Evolutionary conservation across 306 rosid genomes (phyloP).

Genomic region (Castanea mollissima): DNA sequence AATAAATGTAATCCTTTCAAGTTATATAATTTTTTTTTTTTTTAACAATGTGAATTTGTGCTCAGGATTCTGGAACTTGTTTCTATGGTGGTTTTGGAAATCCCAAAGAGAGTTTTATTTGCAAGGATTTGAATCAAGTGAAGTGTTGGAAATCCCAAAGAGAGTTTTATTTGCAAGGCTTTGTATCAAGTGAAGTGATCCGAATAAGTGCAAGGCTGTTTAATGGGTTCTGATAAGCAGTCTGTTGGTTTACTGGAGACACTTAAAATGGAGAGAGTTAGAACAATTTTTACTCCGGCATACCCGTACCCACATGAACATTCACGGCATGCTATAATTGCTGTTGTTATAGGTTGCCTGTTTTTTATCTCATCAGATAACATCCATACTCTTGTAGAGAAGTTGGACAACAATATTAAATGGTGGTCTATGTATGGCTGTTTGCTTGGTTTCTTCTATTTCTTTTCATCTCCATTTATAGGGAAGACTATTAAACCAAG

Average conservation of each 20-base stretch:
- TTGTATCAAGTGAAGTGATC: conserved; percentile 9
- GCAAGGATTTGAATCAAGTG: conserved; percentile 15
- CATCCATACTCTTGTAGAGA: conserved; percentile 83
- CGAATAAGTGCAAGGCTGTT: conserved; percentile 15
- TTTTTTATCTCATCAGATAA: conserved; percentile 98
- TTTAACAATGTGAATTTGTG: conserved; percentile 1
- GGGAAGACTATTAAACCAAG: conserved; percentile 97
- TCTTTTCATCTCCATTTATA: conserved; percentile 94
- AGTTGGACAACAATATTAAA: conserved; percentile 86
- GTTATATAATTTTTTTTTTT: neutral
- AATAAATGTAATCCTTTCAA: neutral
- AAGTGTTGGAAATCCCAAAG: neutral
- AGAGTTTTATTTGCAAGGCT: conserved; percentile 23
- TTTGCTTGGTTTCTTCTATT: conserved; percentile 88
- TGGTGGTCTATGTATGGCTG: conserved; percentile 99
- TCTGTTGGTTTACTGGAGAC: conserved; percentile 68
- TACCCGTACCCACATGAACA: conserved; percentile 97
- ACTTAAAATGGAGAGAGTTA: conserved; percentile 86
- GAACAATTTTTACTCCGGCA: conserved; percentile 74
- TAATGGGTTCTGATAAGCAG: conserved; percentile 55
- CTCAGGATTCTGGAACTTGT: conserved; percentile 41
- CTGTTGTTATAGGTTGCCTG: conserved; percentile 90
- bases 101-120: conserved; percentile 23
- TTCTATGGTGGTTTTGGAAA: conserved; percentile 27
- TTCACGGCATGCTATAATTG: conserved; percentile 95